Evolutionary conservation across 2,329 filamentous ascomycete species (phyloP).

Genomic region (Gliomastix tumulicola): DNA sequence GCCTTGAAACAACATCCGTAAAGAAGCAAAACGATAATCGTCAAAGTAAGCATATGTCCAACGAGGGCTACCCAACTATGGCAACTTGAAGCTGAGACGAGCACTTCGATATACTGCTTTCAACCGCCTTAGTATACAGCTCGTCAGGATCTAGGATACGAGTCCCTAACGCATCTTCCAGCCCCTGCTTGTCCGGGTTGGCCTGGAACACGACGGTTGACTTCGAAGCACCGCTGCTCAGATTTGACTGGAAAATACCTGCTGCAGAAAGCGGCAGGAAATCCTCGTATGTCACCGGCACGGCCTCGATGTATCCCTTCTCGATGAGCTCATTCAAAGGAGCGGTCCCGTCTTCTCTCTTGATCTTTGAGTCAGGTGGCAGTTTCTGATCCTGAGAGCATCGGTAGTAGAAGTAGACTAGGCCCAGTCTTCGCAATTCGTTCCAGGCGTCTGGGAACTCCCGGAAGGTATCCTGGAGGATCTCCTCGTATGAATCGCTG

Average conservation of each 20-base stretch:
- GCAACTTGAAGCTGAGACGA: too few relatives aligned
- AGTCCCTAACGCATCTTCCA: conserved; percentile 7
- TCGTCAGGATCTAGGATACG: conserved; percentile 6
- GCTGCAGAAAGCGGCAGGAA: conserved; percentile 46
- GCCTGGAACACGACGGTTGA: background rate
- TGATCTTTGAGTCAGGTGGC: too few relatives aligned
- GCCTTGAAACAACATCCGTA: too few relatives aligned
- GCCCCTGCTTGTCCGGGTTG: conserved; percentile 4
- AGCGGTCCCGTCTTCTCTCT: too few relatives aligned
- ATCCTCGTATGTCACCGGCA: conserved; percentile 45
- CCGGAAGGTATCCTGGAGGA: conserved; percentile 20
- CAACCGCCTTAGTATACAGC: conserved; percentile 5
- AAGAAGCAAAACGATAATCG: too few relatives aligned
- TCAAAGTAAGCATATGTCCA: too few relatives aligned
- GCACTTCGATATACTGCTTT: conserved; percentile 6
- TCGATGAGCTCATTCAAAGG: conserved; percentile 22
- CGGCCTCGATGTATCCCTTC: conserved; percentile 20
- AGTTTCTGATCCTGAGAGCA: too few relatives aligned
- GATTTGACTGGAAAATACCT: conserved; percentile 42
- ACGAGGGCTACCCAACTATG: too few relatives aligned
- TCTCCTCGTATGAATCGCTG: conserved; percentile 7
- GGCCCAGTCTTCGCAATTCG: conserved; percentile 20
- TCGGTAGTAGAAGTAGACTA: conserved; percentile 32
- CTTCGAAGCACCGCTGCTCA: conserved; percentile 9
- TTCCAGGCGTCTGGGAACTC: conserved; percentile 33